Percentiles rank a stretch among this genome's conserved stretches.
These are phyloP conservation scores for Chytriomyces sp. DNA, from an alignment of 192 early-diverging fungal species.

Conservation along the genomic window DNA sequence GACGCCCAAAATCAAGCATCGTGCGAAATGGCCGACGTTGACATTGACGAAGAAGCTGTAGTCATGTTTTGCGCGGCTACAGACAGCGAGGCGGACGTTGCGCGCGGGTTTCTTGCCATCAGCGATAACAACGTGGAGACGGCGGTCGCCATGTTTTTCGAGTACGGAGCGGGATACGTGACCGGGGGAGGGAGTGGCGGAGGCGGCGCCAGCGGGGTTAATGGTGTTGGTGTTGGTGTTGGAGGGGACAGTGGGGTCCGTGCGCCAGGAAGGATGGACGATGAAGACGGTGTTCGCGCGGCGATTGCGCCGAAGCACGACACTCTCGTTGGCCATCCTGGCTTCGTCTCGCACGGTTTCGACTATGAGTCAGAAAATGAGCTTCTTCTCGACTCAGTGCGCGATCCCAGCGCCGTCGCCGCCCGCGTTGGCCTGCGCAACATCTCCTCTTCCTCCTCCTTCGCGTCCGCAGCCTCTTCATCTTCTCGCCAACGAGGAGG, in stretches of 20 bases:
- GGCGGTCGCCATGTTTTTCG: slow-evolving; percentile 82
- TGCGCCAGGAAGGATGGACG: slow-evolving; percentile 29
- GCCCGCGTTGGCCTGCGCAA: neutral
- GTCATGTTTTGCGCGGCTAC: slow-evolving; percentile 58
- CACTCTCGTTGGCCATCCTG: slow-evolving; percentile 64
- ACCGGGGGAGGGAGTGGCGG: slow-evolving; percentile 11
- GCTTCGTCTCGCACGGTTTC: neutral
- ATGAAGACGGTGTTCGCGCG: slow-evolving; percentile 67
- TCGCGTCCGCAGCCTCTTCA: neutral
- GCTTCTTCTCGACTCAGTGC: slow-evolving; percentile 36
- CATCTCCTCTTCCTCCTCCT: neutral
- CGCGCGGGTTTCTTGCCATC: slow-evolving; percentile 70
- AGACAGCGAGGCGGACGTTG: slow-evolving; percentile 70
- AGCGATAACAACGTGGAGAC: slow-evolving; percentile 72
- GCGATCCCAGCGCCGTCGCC: neutral
- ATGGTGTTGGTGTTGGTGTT: slow-evolving; percentile 53
- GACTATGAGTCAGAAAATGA: too few species aligned
- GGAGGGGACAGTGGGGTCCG: neutral
- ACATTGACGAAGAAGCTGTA: slow-evolving; percentile 33
- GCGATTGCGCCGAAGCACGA: slow-evolving; percentile 84
- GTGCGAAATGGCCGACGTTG: too few species aligned
- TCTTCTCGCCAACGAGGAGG: neutral
- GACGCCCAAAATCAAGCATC: too few species aligned
- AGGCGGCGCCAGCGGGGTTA: slow-evolving; percentile 27
- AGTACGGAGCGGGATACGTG: slow-evolving; percentile 71